Evolutionary conservation across 73 alveolate genomes (phyloP), one percentile per base, ranked within the genome.

Genomic region (Stentor coeruleus): DNA sequence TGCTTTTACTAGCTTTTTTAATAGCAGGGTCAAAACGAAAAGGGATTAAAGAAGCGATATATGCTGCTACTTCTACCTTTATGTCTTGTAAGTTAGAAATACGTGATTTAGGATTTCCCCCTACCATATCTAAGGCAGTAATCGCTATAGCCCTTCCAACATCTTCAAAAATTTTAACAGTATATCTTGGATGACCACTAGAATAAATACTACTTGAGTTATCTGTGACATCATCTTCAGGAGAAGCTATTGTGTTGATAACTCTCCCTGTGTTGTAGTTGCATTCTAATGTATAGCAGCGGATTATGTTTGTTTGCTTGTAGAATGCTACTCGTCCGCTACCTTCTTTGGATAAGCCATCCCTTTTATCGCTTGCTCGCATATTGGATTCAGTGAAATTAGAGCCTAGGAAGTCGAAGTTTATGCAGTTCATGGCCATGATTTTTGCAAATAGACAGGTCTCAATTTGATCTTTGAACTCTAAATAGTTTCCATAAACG

Each of bases 221-320:
- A 40, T 66, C 79, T 14, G n/a, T 31, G 14, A 33, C 33, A 6
- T 41, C 58, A 0, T 60, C 88, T n/a, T 82, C 86, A 80, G 60
- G 76, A 20, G 88, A 83, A 3, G 89, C 57, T 3, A 89, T 36
- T 30, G 57, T 74, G 55, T 89, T 89, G 15, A 83, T 66, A 42
- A 82, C 42, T 38, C 80, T 89, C 2, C 93, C 95, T 35, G 82
- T 58, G 58, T 89, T 86, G 79, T 86, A 92, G 74, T 86, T 88
- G 49, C 94, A 87, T 72, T 92, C 98, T 3, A 92, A 87, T 11
- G 98, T 92, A 41, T 90, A 92, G 81, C 91, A 88, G 38, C 85
- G 88, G 31, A 85, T 79, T 3, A 74, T 58, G 14, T 85, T 89
- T 0, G 96, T 87, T 33, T 84, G 88, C 39, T 92, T 77, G 81